Percentiles rank a stretch among this genome's conserved stretches.
These are phyloP conservation scores for Flaveria bidentis DNA, from an alignment of 129 eudicot species.

Conservation along the genomic window DNA sequence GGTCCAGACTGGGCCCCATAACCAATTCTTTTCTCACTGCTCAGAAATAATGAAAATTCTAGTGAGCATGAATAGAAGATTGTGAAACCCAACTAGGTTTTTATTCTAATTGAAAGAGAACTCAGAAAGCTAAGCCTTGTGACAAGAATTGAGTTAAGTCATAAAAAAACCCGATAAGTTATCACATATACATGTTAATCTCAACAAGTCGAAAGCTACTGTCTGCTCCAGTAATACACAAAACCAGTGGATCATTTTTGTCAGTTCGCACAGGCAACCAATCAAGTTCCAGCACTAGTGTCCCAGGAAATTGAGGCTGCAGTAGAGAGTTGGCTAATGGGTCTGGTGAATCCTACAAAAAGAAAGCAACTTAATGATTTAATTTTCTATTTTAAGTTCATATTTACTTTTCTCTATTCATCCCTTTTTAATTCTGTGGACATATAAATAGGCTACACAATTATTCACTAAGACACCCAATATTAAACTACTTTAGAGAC, in stretches of 20 bases:
- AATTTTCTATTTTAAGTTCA: background rate
- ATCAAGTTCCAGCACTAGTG: conserved; percentile 94
- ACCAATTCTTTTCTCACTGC: conserved; percentile 74
- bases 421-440: background rate
- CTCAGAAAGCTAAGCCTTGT: background rate
- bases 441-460: background rate
- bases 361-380: conserved; percentile 5
- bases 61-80: conserved; percentile 10
- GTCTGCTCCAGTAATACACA: conserved; percentile 99
- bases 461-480: background rate
- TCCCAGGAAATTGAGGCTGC: conserved; percentile 96
- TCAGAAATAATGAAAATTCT: conserved; percentile 14
- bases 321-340: conserved; percentile 88
- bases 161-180: conserved; percentile 22
- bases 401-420: conserved; percentile 3
- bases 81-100: background rate
- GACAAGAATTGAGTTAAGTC: background rate
- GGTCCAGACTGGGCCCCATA: conserved; percentile 55
- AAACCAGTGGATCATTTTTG: conserved; percentile 87
- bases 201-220: conserved; percentile 96
- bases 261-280: conserved; percentile 85
- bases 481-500: background rate
- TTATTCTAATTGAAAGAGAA: conserved; percentile 12
- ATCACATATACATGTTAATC: conserved; percentile 63
- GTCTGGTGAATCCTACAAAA: conserved; percentile 87